These are phyloP conservation scores for Phytopythium helicoides DNA, from an alignment of 352 stramenopile genomes.

Conservation along the genomic window DNA sequence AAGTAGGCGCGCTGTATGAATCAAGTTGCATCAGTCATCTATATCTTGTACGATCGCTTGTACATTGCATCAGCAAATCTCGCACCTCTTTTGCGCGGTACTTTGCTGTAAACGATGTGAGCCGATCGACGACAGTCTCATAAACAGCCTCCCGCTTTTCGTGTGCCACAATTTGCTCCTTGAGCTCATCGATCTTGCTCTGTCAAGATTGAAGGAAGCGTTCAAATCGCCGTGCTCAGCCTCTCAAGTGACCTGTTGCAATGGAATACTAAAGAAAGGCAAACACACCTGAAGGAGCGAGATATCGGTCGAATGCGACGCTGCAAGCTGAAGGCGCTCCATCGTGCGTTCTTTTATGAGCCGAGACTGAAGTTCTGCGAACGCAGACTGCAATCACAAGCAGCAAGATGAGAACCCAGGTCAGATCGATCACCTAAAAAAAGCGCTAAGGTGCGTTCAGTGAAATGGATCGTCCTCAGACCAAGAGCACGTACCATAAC, in stretches of 20 bases:
- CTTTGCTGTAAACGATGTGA: conserved; percentile 23
- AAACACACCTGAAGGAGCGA: conserved; percentile 34
- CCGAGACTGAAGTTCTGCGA: conserved; percentile 21
- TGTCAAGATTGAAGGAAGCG: conserved; percentile 9
- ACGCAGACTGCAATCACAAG: conserved; percentile 16
- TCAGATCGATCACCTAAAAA: neutral
- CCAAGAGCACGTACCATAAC: conserved; percentile 18
- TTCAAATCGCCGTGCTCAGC: too few species aligned
- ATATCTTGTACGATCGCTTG: neutral
- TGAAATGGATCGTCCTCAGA: neutral
- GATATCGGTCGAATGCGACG: conserved; percentile 39
- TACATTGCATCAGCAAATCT: neutral
- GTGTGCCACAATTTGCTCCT: conserved; percentile 10
- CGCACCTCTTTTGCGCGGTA: conserved; percentile 20
- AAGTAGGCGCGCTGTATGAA: conserved; percentile 21
- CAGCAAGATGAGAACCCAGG: too few species aligned
- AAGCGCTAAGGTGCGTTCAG: neutral
- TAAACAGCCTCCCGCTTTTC: conserved; percentile 10
- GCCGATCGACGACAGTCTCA: conserved; percentile 25
- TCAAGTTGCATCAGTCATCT: neutral
- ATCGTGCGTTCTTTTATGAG: conserved; percentile 21
- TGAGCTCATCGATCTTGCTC: conserved; percentile 43
- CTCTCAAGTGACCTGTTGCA: too few species aligned
- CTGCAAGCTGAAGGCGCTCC: conserved; percentile 47
- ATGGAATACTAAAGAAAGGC: neutral